Base-by-base conservation (phyloP, 129 eudicot species). In the Flaveria bidentis region DNA sequence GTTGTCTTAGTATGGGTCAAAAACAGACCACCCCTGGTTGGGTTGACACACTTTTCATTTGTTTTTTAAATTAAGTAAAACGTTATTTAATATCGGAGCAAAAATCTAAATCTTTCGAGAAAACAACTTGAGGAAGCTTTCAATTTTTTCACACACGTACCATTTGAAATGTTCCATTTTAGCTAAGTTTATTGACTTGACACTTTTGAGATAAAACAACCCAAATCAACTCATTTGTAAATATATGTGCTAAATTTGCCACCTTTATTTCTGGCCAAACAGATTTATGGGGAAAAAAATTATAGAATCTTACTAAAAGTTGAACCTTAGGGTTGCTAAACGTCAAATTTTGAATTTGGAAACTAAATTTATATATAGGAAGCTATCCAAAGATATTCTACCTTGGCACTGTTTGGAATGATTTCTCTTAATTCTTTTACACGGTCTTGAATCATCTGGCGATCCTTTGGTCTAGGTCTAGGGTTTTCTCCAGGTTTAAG, bases 401-500 rank as follows among this genome's bases (percentile, higher is more conserved):
- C 98, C 97, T 93, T 93, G 61, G 92, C 92, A 41, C 96, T 86
- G 71, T 89, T 88, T 16, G 97, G 98, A 67, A 93, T 83, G 60
- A 93, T 93, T 72, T 90, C 98, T 53, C 98, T 83, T 10, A 93
- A 78, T 77, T 93, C 98, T 79, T 93, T 93, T 25, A 93, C 92
- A 60, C 98, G 98, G 75, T 93, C 98, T 87, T 93, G 98, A 57
- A 93, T 93, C 98, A 93, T 90, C 78, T 93, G 98, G 41, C 98
- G 92, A 86, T 93, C 98, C 85, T 93, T 93, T 9, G 98, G 97
- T 73, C 98, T 88, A 51, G 98, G 97, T 56, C 97, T 81, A 20
- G 98, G 98, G 53, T 88, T 90, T 76, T 93, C 96, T 67, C 97
- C 97, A 22, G 97, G 91, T 81, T 93, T 90, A 78, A 87, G 88